Evolutionary conservation across 225 moss, liverwort and hornwort species (phyloP).

Genomic region (Sphagnum contortum): DNA sequence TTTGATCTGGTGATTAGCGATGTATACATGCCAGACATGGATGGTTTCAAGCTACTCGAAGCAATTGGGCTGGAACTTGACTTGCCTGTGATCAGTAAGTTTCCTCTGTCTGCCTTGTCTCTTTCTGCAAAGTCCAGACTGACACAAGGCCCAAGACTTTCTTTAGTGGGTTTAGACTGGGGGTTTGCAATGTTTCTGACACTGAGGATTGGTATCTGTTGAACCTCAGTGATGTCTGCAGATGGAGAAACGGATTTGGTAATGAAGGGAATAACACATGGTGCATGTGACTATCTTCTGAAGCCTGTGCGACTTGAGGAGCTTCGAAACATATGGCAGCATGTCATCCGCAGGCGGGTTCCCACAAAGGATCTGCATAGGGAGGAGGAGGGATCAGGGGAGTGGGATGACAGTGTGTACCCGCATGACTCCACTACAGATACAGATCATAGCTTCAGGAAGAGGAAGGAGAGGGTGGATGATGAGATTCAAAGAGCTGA

Average conservation of each 20-base stretch:
- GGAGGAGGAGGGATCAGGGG: constrained; percentile 70
- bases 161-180: too few relatives aligned
- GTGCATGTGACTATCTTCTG: constrained; percentile 90
- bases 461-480: constrained; percentile 80
- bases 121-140: too few relatives aligned
- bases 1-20: too few relatives aligned
- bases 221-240: constrained; percentile 85
- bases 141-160: too few relatives aligned
- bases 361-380: constrained; percentile 42
- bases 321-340: constrained; percentile 94
- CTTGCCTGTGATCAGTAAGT: too few relatives aligned
- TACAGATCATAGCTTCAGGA: constrained; percentile 52
- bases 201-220: too few relatives aligned
- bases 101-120: too few relatives aligned
- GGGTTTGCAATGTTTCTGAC: too few relatives aligned
- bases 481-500: constrained; percentile 53
- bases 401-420: constrained; percentile 53
- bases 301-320: constrained; percentile 92
- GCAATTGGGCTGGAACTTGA: too few relatives aligned
- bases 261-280: constrained; percentile 88
- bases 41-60: too few relatives aligned
- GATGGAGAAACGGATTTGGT: constrained; percentile 92
- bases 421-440: constrained; percentile 37
- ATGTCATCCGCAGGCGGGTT: constrained; percentile 85
- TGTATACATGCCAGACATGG: too few relatives aligned